Evolutionary conservation across 2,329 filamentous ascomycete species (phyloP).

Genomic region (Botryotinia calthae): DNA sequence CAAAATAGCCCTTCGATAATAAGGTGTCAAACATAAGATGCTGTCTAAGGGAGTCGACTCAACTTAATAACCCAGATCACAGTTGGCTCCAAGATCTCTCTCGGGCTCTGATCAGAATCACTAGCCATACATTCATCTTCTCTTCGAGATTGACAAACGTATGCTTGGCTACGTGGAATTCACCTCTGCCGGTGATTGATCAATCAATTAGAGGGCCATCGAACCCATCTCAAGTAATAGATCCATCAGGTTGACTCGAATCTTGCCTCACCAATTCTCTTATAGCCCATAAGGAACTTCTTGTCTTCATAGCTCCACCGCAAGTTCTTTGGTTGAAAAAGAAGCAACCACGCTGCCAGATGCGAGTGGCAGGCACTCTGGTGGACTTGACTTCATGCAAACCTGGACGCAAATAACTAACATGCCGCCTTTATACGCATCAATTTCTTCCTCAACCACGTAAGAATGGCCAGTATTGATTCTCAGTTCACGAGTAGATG

Average conservation of each 20-base stretch:
- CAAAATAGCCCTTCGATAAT: neutral
- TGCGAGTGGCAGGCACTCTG: conserved; percentile 52
- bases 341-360: conserved; percentile 46
- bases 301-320: conserved; percentile 23
- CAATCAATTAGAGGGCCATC: too few relatives aligned
- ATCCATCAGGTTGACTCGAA: too few relatives aligned
- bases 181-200: too few relatives aligned
- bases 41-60: neutral
- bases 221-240: too few relatives aligned
- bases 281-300: conserved; percentile 38
- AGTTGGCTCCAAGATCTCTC: neutral
- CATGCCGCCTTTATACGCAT: conserved; percentile 48
- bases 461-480: conserved; percentile 51
- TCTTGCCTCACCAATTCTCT: too few relatives aligned
- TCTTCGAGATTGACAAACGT: neutral
- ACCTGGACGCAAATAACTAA: conserved; percentile 42
- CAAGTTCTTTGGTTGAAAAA: conserved; percentile 30
- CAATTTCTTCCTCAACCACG: conserved; percentile 49
- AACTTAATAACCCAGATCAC: neutral
- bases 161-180: neutral
- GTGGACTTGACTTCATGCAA: conserved; percentile 49
- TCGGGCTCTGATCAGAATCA: neutral
- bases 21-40: neutral
- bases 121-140: neutral
- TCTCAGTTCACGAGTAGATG: conserved; percentile 49